Conservation (phyloP, 2,329 filamentous ascomycete species). For the Cercospora beticola region DNA sequence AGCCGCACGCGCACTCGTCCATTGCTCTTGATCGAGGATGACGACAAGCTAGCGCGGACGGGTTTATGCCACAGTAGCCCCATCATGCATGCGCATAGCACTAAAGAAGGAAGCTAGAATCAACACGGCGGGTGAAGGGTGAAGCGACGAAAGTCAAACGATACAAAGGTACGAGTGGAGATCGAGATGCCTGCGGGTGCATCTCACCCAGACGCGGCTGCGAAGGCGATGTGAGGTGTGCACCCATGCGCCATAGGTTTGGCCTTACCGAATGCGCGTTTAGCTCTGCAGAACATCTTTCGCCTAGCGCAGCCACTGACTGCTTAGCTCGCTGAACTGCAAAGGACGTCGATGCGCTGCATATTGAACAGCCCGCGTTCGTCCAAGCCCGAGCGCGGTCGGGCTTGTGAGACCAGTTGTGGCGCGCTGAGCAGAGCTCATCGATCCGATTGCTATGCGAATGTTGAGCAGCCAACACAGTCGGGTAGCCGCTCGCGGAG, state of each 20-base stretch:
- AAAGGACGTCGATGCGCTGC: neutral
- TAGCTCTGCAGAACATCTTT: slow-evolving; percentile 13
- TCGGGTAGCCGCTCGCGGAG: neutral
- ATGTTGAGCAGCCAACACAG: neutral
- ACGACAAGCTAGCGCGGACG: slow-evolving; percentile 26
- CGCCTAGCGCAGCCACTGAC: slow-evolving; percentile 1
- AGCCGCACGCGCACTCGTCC: slow-evolving; percentile 18
- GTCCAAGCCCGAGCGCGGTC: slow-evolving; percentile 1
- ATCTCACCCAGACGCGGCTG: slow-evolving; percentile 20
- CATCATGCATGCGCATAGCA: slow-evolving; percentile 20
- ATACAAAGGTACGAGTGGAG: slow-evolving; percentile 19
- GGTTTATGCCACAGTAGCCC: slow-evolving; percentile 24
- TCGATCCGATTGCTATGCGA: neutral
- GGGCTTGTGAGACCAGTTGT: neutral
- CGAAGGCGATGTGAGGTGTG: slow-evolving; percentile 20
- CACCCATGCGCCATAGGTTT: slow-evolving; percentile 10
- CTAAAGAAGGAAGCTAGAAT: slow-evolving; percentile 25
- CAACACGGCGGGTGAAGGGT: slow-evolving; percentile 18
- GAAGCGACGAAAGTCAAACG: slow-evolving; percentile 26
- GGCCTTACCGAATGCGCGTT: slow-evolving; percentile 1
- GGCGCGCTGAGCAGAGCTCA: neutral
- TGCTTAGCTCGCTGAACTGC: neutral
- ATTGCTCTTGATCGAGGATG: slow-evolving; percentile 24
- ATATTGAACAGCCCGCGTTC: slow-evolving; percentile 1
- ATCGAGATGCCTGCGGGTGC: slow-evolving; percentile 27